Evolutionary conservation across 768 basidiomycete genomes (phyloP).

Genomic region (Russula abietina): DNA sequence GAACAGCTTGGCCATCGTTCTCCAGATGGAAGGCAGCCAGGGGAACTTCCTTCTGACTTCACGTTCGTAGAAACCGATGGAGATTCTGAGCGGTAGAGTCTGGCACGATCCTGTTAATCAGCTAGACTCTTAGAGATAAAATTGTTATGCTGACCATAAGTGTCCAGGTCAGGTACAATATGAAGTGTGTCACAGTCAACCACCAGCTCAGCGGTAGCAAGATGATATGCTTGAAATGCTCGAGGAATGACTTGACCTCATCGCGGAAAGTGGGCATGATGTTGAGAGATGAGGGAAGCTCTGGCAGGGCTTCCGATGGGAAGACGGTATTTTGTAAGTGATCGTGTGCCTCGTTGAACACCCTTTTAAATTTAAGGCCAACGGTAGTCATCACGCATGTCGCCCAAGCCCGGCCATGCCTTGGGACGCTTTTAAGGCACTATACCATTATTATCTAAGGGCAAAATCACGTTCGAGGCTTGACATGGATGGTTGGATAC

Average conservation of each 20-base stretch:
- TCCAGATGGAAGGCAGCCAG: conserved; percentile 22
- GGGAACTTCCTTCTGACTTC: conserved; percentile 9
- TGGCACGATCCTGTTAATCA: not conserved
- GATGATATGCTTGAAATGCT: conserved; percentile 14
- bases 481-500: not conserved
- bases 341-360: conserved; percentile 16
- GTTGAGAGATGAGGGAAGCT: not conserved
- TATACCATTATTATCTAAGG: not conserved
- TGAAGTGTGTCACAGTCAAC: conserved; percentile 8
- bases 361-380: conserved; percentile 14
- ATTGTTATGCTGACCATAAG: conserved; percentile 5
- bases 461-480: conserved; percentile 13
- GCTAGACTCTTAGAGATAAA: not conserved
- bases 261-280: conserved; percentile 12
- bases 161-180: not conserved
- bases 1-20: conserved; percentile 14
- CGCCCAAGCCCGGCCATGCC: not conserved
- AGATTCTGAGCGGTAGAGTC: conserved; percentile 16
- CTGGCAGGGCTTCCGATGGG: not conserved
- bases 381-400: not conserved
- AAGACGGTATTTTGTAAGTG: conserved; percentile 10
- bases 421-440: not conserved
- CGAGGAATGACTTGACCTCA: conserved; percentile 2
- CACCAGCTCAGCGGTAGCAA: conserved; percentile 21
- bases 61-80: conserved; percentile 19